Base-by-base conservation (phyloP, 2,329 filamentous ascomycete species). In the Verruconis gallopava region DNA sequence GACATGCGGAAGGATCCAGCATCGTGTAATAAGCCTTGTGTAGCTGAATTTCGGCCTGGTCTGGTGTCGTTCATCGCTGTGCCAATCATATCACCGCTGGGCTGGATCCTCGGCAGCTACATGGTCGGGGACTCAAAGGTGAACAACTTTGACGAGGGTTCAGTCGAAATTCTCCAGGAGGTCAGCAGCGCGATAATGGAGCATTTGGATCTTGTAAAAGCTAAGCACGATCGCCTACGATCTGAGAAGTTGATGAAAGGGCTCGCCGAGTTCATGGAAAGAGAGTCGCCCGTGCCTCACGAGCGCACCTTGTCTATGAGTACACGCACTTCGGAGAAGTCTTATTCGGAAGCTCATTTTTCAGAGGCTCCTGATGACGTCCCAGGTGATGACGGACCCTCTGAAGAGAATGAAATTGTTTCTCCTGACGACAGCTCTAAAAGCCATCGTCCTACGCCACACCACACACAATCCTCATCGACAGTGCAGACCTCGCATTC, bases 61-160 rank as follows among this genome's bases (percentile, higher is more conserved):
- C 53, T 59, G 41, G 47, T 49, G 0, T 59, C 54, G 2, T 58
- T 59, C 35, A 46, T 53, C 5, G 57, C 58, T 42, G 56, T 59
- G 9, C 57, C 57, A 3, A 45, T 60, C 6, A 49, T 52, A 19
- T 57, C 53, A 15, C 49, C 55, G 3, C 47, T 51, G 2, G 56
- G 55, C 11, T 54, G 53, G 30, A 44, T 59, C 3, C 48, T 60
- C 1, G 57, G 57, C 11, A 52, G 51, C 25, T 58, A 57, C 42
- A 59, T 56, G 45, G 53, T 58, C 32, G 52, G 58, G 34, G 52
- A 60, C 45, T 50, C 51, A 42, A 50, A 53, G 39, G 43, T 49
- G 5, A 49, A 53, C 2, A 22, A 47, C 11, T 36, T 38, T 6
- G 44, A 47, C 38, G 34, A 41, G 21, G 45, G 47, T 4, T 47